phyloP scores from a whole-genome alignment of 2,329 filamentous ascomycete species.

The Fusarium sp. region DNA sequence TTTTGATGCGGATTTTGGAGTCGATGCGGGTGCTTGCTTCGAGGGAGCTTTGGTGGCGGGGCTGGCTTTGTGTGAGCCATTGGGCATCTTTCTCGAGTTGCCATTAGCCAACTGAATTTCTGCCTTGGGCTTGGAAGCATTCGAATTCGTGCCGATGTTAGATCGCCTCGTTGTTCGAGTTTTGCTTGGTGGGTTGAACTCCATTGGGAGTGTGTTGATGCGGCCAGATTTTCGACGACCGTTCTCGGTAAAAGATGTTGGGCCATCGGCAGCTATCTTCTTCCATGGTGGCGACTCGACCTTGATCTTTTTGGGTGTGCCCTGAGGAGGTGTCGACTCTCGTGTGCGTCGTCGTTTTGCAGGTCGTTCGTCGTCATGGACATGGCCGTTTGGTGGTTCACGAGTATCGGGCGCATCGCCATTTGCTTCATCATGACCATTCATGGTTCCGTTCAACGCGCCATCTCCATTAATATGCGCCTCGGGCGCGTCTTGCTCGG shows the following conservation, averaged over 20 bases:
- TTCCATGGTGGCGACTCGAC: conserved; percentile 92
- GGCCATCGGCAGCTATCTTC: conserved; percentile 83
- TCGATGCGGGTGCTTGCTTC: conserved; percentile 40
- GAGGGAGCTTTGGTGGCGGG: conserved; percentile 41
- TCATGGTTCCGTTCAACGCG: conserved; percentile 28
- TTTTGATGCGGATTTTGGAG: conserved; percentile 47
- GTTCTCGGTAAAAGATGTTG: conserved; percentile 83
- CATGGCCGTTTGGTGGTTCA: conserved; percentile 53
- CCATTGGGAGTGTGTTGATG: conserved; percentile 67
- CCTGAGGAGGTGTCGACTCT: conserved; percentile 58
- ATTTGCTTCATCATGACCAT: conserved; percentile 29
- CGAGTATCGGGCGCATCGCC: conserved; percentile 44
- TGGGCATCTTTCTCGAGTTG: conserved; percentile 41
- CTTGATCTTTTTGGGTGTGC: conserved; percentile 53
- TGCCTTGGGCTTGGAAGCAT: conserved; percentile 47
- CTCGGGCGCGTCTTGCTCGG: conserved; percentile 40
- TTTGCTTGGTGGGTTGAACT: conserved; percentile 60
- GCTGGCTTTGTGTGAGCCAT: conserved; percentile 42
- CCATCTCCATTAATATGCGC: conserved; percentile 31
- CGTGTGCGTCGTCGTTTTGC: conserved; percentile 74
- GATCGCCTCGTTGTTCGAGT: conserved; percentile 64
- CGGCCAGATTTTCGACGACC: conserved; percentile 76
- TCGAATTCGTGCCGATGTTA: conserved; percentile 49
- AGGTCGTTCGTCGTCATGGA: conserved; percentile 60
- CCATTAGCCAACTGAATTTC: conserved; percentile 42